Percentiles rank a stretch among this genome's conserved stretches.
These are phyloP conservation scores for Exophiala bonariae DNA, from an alignment of 2,329 filamentous ascomycete genomes.

Conservation along the genomic window DNA sequence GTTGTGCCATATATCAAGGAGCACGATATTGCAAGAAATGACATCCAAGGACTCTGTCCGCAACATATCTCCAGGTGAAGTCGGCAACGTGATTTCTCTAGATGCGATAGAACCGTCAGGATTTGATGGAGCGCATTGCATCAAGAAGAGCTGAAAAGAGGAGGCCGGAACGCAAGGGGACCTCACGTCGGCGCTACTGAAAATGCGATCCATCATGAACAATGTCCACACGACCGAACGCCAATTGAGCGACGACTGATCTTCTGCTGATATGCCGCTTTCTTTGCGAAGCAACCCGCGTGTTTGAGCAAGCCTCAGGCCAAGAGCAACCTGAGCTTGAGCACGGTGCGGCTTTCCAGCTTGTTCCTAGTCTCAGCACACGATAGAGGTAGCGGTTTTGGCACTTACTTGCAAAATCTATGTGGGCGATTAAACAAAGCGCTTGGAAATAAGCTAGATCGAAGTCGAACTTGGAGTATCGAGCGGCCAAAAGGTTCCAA, in stretches of 20 bases:
- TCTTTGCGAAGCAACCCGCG: constrained; percentile 4
- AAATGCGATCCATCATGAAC: constrained; percentile 11
- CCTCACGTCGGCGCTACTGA: constrained; percentile 1
- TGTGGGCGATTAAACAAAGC: constrained; percentile 4
- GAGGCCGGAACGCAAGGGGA: constrained; percentile 1
- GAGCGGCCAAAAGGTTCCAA: constrained; percentile 1
- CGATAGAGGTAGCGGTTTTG: background rate
- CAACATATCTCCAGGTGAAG: constrained; percentile 1
- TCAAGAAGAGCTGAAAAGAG: constrained; percentile 4
- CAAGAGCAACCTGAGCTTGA: constrained; percentile 7
- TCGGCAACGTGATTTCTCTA: constrained; percentile 1
- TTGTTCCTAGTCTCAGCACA: background rate
- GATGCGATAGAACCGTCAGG: background rate
- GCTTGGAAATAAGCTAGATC: constrained; percentile 6
- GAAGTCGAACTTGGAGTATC: constrained; percentile 1
- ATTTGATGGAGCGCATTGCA: background rate
- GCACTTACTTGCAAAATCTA: constrained; percentile 7
- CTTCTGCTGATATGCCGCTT: background rate
- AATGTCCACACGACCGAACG: constrained; percentile 3
- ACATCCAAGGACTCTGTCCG: background rate
- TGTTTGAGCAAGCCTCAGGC: constrained; percentile 3
- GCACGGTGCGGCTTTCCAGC: constrained; percentile 4
- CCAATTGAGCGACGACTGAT: background rate
- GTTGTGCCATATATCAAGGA: constrained; percentile 1
- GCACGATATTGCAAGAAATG: background rate